Conservation (phyloP, 2,329 filamentous ascomycete genomes). For the Penicillium vulpinum region DNA sequence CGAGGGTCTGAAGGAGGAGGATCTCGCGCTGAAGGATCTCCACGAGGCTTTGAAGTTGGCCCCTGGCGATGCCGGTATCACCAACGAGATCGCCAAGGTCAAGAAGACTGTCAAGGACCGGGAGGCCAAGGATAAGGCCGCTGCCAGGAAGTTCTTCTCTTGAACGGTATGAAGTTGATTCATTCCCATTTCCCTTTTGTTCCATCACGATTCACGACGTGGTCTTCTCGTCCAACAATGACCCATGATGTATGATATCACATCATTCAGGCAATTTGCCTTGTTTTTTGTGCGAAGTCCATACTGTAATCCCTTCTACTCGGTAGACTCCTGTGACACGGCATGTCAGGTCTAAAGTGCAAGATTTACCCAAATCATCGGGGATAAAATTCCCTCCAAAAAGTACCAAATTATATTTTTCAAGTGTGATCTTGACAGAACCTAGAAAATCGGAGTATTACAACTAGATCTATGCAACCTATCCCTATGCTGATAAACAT, state of each 20-base stretch:
- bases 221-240: slow-evolving; percentile 8
- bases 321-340: not conserved
- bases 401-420: not conserved
- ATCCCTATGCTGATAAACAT: not conserved
- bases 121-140: slow-evolving; percentile 85
- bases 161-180: slow-evolving; percentile 33
- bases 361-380: not conserved
- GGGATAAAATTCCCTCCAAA: not conserved
- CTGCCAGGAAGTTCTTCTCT: slow-evolving; percentile 87
- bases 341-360: not conserved
- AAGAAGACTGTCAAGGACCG: slow-evolving; percentile 74
- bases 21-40: slow-evolving; percentile 73
- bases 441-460: not conserved
- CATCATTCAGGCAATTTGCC: slow-evolving; percentile 14
- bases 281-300: not conserved
- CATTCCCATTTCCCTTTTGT: slow-evolving; percentile 3
- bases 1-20: slow-evolving; percentile 78
- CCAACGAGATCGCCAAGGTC: slow-evolving; percentile 71
- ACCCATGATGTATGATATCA: slow-evolving; percentile 30
- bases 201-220: slow-evolving; percentile 32
- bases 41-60: slow-evolving; percentile 72
- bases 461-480: not conserved
- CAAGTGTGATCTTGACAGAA: not conserved
- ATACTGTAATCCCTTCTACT: not conserved
- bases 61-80: slow-evolving; percentile 72